Conservation (phyloP, 805 yeast genomes). For the Yarrowia sp. region DNA sequence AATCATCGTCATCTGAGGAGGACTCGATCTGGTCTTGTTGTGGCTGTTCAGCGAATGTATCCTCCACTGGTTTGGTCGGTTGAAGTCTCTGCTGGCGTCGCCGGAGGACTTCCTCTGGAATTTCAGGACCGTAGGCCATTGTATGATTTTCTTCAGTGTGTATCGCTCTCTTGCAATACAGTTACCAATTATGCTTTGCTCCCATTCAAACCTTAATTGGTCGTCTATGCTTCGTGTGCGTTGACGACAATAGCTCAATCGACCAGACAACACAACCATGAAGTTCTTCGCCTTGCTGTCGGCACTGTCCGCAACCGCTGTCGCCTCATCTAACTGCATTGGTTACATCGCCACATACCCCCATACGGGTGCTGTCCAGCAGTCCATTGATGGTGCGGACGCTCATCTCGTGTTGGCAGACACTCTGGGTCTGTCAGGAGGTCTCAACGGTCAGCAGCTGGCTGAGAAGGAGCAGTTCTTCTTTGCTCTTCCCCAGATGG, state of each 20-base stretch:
- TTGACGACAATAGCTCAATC: conserved; percentile 12
- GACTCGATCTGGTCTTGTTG: not conserved
- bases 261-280: conserved; percentile 17
- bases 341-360: conserved; percentile 10
- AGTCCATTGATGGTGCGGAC: conserved; percentile 9
- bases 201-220: not conserved
- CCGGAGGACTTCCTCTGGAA: not conserved
- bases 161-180: too few relatives aligned
- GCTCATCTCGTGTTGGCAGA: conserved; percentile 19
- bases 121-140: not conserved
- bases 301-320: conserved; percentile 16
- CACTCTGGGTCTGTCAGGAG: conserved; percentile 24
- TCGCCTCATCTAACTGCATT: conserved; percentile 15
- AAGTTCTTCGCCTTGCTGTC: conserved; percentile 13
- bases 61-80: not conserved
- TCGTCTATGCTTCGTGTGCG: conserved; percentile 7
- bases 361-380: not conserved
- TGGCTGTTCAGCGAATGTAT: not conserved
- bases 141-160: not conserved
- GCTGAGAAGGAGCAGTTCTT: conserved; percentile 24
- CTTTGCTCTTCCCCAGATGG: conserved; percentile 14
- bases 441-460: conserved; percentile 4
- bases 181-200: not conserved
- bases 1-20: conserved; percentile 3
- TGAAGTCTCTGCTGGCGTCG: not conserved